A percentile compares a stretch with the other conserved stretches of the same genome.
Conservation (phyloP, 805 yeast genomes). For the Candida golubevii region DNA sequence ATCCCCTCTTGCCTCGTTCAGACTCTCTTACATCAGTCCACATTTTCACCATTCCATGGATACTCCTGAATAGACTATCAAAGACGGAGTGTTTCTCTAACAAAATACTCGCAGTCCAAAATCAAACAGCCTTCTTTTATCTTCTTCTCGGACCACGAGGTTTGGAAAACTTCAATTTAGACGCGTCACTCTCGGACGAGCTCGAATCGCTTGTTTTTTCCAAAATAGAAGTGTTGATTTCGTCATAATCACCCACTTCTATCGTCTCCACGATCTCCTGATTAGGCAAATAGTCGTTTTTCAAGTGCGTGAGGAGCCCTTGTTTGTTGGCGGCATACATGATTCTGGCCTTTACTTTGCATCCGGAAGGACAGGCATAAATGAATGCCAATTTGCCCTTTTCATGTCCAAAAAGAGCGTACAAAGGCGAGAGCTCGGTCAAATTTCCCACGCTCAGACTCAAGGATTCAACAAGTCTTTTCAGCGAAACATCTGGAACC, state of each 20-base stretch:
- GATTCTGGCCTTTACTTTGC: constrained; percentile 89
- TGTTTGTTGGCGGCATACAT: constrained; percentile 78
- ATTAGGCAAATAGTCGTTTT: constrained; percentile 23
- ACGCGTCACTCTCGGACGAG: background rate
- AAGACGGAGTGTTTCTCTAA: no score
- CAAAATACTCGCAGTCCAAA: no score
- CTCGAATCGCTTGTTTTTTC: constrained; percentile 11
- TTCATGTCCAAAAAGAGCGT: constrained; percentile 47
- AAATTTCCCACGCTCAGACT: constrained; percentile 22
- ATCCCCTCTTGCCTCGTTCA: no score
- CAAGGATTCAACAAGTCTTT: constrained; percentile 20
- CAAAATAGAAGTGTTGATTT: constrained; percentile 54
- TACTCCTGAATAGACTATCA: no score
- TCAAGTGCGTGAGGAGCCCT: constrained; percentile 52
- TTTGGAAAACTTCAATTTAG: constrained; percentile 41
- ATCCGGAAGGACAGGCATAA: constrained; percentile 86
- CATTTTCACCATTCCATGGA: no score
- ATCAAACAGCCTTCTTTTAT: constrained; percentile 10
- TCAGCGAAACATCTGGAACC: constrained; percentile 18
- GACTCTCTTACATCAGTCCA: no score
- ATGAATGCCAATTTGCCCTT: constrained; percentile 51
- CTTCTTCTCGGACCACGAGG: constrained; percentile 69
- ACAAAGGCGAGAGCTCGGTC: constrained; percentile 45
- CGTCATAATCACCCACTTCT: constrained; percentile 73
- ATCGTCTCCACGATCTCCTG: constrained; percentile 41